Evolutionary conservation across 208 protist species (phyloP).

Genomic region (Wallacemonas sp.): DNA sequence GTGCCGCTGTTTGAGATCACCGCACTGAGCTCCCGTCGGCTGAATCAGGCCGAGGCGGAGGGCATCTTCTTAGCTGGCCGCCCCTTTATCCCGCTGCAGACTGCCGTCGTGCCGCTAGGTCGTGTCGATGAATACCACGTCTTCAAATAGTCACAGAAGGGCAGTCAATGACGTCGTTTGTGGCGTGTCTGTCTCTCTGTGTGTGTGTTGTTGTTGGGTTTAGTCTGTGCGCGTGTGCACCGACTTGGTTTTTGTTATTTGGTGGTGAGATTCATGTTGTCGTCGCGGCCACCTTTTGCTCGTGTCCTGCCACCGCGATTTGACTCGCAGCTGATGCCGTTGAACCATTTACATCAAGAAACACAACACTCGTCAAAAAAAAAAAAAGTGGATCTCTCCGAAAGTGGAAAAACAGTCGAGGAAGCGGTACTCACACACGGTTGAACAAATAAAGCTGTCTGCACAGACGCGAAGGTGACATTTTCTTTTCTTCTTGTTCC

Average conservation of each 20-base stretch:
- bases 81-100: conserved; percentile 86
- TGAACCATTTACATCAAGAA: too few species aligned
- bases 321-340: too few species aligned
- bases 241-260: background rate
- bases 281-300: too few species aligned
- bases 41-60: conserved; percentile 89
- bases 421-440: too few species aligned
- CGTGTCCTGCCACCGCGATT: too few species aligned
- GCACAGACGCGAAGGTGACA: too few species aligned
- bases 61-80: conserved; percentile 85
- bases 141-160: conserved; percentile 64
- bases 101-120: conserved; percentile 85
- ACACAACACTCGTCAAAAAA: too few species aligned
- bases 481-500: background rate
- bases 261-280: too few species aligned
- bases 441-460: too few species aligned
- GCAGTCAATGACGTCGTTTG: too few species aligned
- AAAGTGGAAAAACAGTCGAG: too few species aligned
- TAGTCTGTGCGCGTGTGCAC: background rate
- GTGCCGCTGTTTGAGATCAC: conserved; percentile 88
- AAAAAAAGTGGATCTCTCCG: too few species aligned
- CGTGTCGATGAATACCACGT: conserved; percentile 91
- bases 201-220: background rate
- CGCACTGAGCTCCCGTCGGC: conserved; percentile 53
- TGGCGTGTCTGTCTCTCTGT: background rate